Evolutionary conservation across 176 grass and related monocot species (phyloP).

Genomic region (Aegilops sharonensis): DNA sequence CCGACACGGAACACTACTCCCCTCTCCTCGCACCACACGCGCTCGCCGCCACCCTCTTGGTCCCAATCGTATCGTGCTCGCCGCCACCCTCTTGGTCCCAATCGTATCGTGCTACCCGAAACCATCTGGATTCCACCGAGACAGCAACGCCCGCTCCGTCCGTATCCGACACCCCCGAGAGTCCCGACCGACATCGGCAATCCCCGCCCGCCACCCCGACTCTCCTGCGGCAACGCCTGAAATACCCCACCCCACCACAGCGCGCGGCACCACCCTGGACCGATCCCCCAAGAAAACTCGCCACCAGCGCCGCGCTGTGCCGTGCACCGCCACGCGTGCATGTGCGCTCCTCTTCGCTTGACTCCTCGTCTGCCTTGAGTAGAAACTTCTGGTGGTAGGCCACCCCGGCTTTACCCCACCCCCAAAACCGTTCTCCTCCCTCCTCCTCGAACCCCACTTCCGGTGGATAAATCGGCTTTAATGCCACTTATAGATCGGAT

Average conservation of each 20-base stretch:
- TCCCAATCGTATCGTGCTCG: too few relatives aligned
- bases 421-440: not conserved
- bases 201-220: not conserved
- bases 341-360: not conserved
- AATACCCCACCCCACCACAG: not conserved
- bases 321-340: not conserved
- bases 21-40: not conserved
- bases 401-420: conserved; percentile 18
- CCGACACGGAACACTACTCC: not conserved
- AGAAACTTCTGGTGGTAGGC: conserved; percentile 45
- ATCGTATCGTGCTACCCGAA: too few relatives aligned
- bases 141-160: conserved; percentile 12
- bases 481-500: too few relatives aligned
- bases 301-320: too few relatives aligned
- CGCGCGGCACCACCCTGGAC: not conserved
- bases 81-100: too few relatives aligned
- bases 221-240: not conserved
- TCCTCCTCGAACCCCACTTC: too few relatives aligned
- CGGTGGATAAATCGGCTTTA: too few relatives aligned
- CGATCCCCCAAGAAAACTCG: not conserved
- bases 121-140: not conserved
- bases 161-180: not conserved
- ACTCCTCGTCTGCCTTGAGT: not conserved
- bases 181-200: not conserved
- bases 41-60: too few relatives aligned